phyloP scores from a whole-genome alignment of 1,139 yeast genomes.

The Tardiomyces depauwii region DNA sequence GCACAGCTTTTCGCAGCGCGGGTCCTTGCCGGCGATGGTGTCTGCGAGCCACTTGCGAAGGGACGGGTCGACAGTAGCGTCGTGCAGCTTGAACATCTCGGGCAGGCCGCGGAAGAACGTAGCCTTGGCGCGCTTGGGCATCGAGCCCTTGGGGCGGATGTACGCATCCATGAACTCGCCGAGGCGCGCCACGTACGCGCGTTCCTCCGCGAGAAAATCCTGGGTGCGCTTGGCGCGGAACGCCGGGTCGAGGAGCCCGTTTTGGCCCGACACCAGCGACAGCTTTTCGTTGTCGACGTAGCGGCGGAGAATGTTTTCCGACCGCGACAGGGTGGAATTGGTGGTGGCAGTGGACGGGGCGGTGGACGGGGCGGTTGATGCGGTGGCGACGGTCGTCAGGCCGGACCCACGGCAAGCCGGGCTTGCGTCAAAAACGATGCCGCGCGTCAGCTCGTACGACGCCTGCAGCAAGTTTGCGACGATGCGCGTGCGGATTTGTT shows the following conservation, averaged over 20 bases:
- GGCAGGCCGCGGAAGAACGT: conserved; percentile 15
- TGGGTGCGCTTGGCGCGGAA: conserved; percentile 5
- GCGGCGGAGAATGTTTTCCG: conserved; percentile 13
- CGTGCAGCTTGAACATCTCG: conserved; percentile 15
- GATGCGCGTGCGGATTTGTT: neutral
- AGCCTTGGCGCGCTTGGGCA: conserved; percentile 7
- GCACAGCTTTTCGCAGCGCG: neutral
- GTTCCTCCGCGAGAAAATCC: conserved; percentile 14
- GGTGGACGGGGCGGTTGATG: neutral
- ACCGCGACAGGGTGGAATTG: conserved; percentile 6
- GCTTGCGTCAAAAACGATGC: neutral
- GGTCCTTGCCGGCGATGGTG: neutral
- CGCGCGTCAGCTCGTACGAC: neutral
- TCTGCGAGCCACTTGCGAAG: neutral
- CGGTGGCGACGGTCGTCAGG: neutral
- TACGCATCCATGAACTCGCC: conserved; percentile 13
- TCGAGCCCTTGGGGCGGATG: conserved; percentile 7
- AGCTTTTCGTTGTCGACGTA: conserved; percentile 9
- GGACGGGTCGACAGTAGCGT: neutral
- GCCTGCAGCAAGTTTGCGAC: neutral
- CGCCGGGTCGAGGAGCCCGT: conserved; percentile 2
- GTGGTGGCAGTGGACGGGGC: neutral
- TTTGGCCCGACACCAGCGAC: conserved; percentile 1
- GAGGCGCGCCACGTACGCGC: conserved; percentile 11
- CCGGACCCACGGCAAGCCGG: neutral